phyloP scores from a whole-genome alignment of 1,284 basidiomycete species.

The Ceratobasidium sp. region DNA sequence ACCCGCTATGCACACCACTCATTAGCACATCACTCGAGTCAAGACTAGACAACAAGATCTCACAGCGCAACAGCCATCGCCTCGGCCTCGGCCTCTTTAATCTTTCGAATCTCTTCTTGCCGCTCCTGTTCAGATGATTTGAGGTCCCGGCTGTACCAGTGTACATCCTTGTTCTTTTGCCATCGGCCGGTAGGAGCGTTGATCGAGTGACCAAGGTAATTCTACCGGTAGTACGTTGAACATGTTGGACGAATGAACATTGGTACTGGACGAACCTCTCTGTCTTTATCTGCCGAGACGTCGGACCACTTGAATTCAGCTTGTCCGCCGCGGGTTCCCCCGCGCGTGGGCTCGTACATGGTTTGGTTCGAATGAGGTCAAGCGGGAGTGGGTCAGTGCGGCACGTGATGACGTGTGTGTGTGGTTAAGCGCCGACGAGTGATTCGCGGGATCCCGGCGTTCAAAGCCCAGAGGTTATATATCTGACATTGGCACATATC shows the following conservation, averaged over 20 bases:
- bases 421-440: background rate
- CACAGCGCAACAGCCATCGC: slow-evolving; percentile 84
- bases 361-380: background rate
- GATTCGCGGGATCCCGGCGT: too few species aligned
- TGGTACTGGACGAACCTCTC: slow-evolving; percentile 72
- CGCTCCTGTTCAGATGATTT: slow-evolving; percentile 63
- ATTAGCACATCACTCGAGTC: background rate
- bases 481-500: too few species aligned
- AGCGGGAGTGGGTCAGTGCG: background rate
- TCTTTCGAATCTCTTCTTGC: slow-evolving; percentile 77
- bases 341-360: slow-evolving; percentile 69
- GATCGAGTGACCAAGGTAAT: slow-evolving; percentile 92
- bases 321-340: slow-evolving; percentile 88
- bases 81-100: slow-evolving; percentile 90
- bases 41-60: slow-evolving; percentile 54
- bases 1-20: slow-evolving; percentile 54
- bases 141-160: slow-evolving; percentile 87
- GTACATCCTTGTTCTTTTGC: slow-evolving; percentile 95
- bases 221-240: slow-evolving; percentile 60
- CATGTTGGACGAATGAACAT: background rate
- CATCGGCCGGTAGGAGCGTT: slow-evolving; percentile 93
- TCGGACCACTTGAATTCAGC: slow-evolving; percentile 94
- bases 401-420: slow-evolving; percentile 16
- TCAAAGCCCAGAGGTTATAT: too few species aligned
- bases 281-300: slow-evolving; percentile 90